Conservation (phyloP, 139 green algal species). For the Chlorella sp. region DNA sequence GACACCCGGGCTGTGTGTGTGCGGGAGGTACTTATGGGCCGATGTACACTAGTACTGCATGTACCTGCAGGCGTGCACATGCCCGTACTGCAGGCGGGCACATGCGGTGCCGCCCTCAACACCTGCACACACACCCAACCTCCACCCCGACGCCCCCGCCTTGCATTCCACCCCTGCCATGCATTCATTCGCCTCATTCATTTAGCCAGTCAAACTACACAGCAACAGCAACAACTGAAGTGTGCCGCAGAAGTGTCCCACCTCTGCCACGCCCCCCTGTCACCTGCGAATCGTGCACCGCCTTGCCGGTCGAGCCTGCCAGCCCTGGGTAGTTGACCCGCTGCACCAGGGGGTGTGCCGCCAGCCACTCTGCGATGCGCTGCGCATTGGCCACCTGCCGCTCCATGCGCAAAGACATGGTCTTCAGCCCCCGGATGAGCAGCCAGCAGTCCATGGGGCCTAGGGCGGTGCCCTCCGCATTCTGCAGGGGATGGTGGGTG, state of each 20-base stretch:
- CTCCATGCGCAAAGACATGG: constrained; percentile 97
- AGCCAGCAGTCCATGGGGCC: constrained; percentile 98
- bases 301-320: constrained; percentile 59
- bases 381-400: constrained; percentile 56
- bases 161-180: not conserved
- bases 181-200: no score
- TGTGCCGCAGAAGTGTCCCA: no score
- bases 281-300: constrained; percentile 60
- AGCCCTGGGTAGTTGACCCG: constrained; percentile 93
- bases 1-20: no score
- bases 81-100: no score
- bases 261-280: not conserved
- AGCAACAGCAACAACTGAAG: no score
- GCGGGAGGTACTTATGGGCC: no score
- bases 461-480: constrained; percentile 90
- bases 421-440: constrained; percentile 93
- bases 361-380: constrained; percentile 84
- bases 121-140: not conserved
- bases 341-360: constrained; percentile 82
- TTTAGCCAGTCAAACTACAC: no score
- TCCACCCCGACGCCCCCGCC: not conserved
- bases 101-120: not conserved
- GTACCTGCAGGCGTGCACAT: no score
- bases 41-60: no score
- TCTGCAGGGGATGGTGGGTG: constrained; percentile 60